Base-by-base conservation (phyloP, 23 red algal genomes). In the Gracilariopsis chorda region DNA sequence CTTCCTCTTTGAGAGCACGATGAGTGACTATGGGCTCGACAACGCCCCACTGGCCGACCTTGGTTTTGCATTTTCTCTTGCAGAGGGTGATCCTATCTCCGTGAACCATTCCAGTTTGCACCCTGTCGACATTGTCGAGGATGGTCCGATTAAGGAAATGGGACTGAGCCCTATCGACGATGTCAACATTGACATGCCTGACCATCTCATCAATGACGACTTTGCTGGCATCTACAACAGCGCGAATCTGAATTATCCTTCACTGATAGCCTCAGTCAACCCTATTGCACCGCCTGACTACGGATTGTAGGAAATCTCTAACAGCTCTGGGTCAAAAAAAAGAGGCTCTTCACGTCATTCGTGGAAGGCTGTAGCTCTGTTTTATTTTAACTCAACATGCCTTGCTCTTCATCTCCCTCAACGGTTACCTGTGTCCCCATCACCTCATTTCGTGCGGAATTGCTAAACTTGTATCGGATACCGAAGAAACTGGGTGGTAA, bases 191-290 rank as follows among this genome's bases (percentile, higher is more conserved):
- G 67, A 73, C 42, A 44, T 73, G 25, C 19, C 39, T 24, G 67
- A 73, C 32, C 39, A 73, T 47, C 39, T 23, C 30, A 36, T 45
- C 40, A 46, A 35, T 34, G 67, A 73, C 24, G 67, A 73, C 20
- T 73, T 73, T 73, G 42, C 67, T 0, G 47, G 37, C 47, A 65
- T 86, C 46, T 86, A 86, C 62, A 72, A 56, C 62, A 86, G 41
- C 40, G 41, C 59, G 4, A 86, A 56, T 48, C 23, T 86, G 58
- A 69, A 46, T 19, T 86, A 86, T 32, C 63, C 82, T 8, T 86
- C 82, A 11, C 58, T 86, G 7, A 86, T 86, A 41, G 47, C 82
- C 10, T 86, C 82, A 68, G 71, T 86, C 62, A 86, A 86, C 63
- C 60, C 82, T 6, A 65, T 86, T 48, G 82, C 82, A 48, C 60